These are phyloP conservation scores for Verticillium alfalfae DNA, from an alignment of 2,329 filamentous ascomycete genomes.

Conservation along the genomic window DNA sequence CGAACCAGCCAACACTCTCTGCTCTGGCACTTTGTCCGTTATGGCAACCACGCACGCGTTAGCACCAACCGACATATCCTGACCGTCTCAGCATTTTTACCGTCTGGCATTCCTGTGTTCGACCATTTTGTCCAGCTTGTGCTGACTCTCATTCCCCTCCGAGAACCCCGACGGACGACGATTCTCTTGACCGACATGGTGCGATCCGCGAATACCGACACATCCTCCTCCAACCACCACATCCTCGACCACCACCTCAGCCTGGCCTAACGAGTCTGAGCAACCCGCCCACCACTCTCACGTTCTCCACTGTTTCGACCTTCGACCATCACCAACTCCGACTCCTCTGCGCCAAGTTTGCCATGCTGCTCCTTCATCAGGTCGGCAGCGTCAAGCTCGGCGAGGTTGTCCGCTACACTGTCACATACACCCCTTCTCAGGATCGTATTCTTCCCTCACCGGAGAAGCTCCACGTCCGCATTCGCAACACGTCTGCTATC, in stretches of 20 bases:
- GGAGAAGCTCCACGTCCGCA: constrained; percentile 71
- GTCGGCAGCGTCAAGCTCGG: constrained; percentile 88
- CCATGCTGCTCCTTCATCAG: constrained; percentile 89
- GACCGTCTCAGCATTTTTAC: background rate
- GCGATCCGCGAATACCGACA: background rate
- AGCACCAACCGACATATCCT: background rate
- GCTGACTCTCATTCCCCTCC: background rate
- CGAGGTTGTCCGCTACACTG: constrained; percentile 84
- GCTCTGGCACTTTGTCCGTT: background rate
- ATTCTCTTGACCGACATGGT: background rate
- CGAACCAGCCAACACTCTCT: background rate
- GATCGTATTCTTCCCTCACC: constrained; percentile 90
- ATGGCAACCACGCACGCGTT: background rate
- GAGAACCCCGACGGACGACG: background rate
- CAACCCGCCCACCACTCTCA: background rate
- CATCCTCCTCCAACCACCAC: background rate
- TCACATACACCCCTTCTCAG: constrained; percentile 84
- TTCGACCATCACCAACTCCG: background rate
- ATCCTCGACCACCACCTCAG: background rate
- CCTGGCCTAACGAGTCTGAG: background rate
- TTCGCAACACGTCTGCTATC: constrained; percentile 88
- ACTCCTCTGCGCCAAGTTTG: constrained; percentile 9
- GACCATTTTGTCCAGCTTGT: background rate
- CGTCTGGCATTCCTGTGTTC: background rate
- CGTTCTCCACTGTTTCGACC: background rate